Percentiles rank a stretch among this genome's conserved stretches.
phyloP scores from a whole-genome alignment of 2,329 filamentous ascomycete genomes.

The Colletotrichum somersetense region DNA sequence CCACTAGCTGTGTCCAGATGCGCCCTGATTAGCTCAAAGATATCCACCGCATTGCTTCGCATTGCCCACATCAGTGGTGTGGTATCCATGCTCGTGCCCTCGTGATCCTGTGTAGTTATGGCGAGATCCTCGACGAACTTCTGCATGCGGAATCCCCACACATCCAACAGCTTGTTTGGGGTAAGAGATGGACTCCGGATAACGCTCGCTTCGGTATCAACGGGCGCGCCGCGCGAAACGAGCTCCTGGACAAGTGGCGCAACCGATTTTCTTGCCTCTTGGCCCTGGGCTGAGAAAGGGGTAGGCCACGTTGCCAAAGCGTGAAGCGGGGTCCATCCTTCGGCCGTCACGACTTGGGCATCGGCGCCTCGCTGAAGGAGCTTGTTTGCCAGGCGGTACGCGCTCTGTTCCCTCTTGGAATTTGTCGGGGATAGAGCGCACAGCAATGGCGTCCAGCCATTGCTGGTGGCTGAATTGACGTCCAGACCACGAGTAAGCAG shows the following conservation, averaged over 20 bases:
- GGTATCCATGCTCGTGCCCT: conserved; percentile 8
- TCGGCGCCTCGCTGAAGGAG: conserved; percentile 31
- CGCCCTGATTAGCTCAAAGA: conserved; percentile 23
- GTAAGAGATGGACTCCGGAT: conserved; percentile 15
- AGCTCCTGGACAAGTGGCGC: conserved; percentile 27
- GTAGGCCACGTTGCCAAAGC: conserved; percentile 28
- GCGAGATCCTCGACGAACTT: too few species aligned
- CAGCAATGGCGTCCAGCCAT: conserved; percentile 36
- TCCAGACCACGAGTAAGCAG: conserved; percentile 30
- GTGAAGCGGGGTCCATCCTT: conserved; percentile 39
- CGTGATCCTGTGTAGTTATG: neutral
- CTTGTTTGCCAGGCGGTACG: conserved; percentile 17
- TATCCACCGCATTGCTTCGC: conserved; percentile 18
- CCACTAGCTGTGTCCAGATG: conserved; percentile 16
- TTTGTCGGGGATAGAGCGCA: conserved; percentile 35
- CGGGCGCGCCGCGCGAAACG: conserved; percentile 30
- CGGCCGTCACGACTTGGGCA: conserved; percentile 34
- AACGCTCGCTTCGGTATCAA: conserved; percentile 25
- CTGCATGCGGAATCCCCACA: too few species aligned
- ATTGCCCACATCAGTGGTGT: conserved; percentile 29
- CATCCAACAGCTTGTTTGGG: conserved; percentile 5
- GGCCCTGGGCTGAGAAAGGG: conserved; percentile 15
- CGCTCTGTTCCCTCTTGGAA: conserved; percentile 16
- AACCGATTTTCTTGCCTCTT: conserved; percentile 13
- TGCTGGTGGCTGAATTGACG: conserved; percentile 21